A percentile compares a stretch with the other conserved stretches of the same genome.
phyloP scores from a whole-genome alignment of 345 rosid species.

The Arabis alpina region DNA sequence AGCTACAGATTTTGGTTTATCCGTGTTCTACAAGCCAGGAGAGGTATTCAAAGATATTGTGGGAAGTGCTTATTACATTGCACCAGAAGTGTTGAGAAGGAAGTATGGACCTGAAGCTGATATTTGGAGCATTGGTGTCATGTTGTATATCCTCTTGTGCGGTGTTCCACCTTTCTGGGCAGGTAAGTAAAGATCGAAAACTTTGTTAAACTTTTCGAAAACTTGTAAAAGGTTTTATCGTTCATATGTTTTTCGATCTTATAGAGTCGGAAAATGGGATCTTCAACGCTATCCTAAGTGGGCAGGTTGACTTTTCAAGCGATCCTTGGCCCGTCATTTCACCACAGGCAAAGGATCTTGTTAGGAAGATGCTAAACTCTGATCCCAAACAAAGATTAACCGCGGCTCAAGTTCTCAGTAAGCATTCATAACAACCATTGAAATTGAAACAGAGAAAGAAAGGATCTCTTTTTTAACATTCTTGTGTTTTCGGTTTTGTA shows the following conservation, averaged over 20 bases:
- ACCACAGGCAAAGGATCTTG: conserved; percentile 86
- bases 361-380: conserved; percentile 82
- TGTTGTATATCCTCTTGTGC: conserved; percentile 84
- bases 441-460: neutral
- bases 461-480: neutral
- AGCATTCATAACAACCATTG: conserved; percentile 9
- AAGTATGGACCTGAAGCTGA: conserved; percentile 93
- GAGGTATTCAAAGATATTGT: conserved; percentile 89
- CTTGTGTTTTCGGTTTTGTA: neutral
- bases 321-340: conserved; percentile 98
- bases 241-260: neutral
- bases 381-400: conserved; percentile 91
- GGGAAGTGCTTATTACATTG: conserved; percentile 95
- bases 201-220: too few species aligned
- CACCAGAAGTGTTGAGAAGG: conserved; percentile 93
- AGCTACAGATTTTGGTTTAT: conserved; percentile 91
- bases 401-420: conserved; percentile 89
- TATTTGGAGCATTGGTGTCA: conserved; percentile 95
- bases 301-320: conserved; percentile 76
- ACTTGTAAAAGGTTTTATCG: neutral
- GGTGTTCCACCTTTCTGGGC: conserved; percentile 99
- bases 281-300: conserved; percentile 84
- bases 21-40: conserved; percentile 95
- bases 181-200: conserved; percentile 46
- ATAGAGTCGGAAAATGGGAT: conserved; percentile 93